phyloP scores from a whole-genome alignment of 495 filamentous ascomycete genomes.

The Trichoderma virens region DNA sequence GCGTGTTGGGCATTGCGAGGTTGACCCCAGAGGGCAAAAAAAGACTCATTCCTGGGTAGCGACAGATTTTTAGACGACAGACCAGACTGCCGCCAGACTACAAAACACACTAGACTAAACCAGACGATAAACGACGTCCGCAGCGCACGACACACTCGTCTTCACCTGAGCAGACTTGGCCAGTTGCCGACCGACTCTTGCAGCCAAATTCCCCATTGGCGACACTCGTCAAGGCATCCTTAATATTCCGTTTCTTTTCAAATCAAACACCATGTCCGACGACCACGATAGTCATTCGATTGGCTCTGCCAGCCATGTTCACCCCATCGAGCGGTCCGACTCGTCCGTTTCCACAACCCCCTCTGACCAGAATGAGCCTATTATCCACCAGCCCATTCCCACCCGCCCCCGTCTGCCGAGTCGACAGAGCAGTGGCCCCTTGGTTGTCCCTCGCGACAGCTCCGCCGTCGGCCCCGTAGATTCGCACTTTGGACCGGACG shows the following conservation, averaged over 20 bases:
- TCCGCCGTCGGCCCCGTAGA: conserved; percentile 58
- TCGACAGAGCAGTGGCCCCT: conserved; percentile 70
- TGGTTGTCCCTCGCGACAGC: conserved; percentile 70
- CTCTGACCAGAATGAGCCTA: conserved; percentile 21
- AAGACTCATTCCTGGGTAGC: not conserved
- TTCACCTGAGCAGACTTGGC: too few relatives aligned
- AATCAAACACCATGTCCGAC: conserved; percentile 5
- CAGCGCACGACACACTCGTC: not conserved
- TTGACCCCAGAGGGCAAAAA: not conserved
- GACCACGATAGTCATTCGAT: not conserved
- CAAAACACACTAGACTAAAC: not conserved
- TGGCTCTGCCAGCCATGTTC: not conserved
- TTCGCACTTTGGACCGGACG: conserved; percentile 64
- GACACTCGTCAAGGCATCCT: not conserved
- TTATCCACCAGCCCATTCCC: conserved; percentile 36
- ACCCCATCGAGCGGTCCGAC: conserved; percentile 23
- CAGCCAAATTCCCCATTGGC: not conserved
- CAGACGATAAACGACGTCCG: not conserved
- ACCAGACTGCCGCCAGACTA: not conserved
- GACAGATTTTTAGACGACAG: not conserved
- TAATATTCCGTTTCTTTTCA: not conserved
- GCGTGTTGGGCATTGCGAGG: not conserved
- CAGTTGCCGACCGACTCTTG: not conserved
- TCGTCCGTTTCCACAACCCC: conserved; percentile 30
- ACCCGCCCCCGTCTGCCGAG: conserved; percentile 46